phyloP scores from a whole-genome alignment of 164 flowering plant species.

The Vitis vinifera region DNA sequence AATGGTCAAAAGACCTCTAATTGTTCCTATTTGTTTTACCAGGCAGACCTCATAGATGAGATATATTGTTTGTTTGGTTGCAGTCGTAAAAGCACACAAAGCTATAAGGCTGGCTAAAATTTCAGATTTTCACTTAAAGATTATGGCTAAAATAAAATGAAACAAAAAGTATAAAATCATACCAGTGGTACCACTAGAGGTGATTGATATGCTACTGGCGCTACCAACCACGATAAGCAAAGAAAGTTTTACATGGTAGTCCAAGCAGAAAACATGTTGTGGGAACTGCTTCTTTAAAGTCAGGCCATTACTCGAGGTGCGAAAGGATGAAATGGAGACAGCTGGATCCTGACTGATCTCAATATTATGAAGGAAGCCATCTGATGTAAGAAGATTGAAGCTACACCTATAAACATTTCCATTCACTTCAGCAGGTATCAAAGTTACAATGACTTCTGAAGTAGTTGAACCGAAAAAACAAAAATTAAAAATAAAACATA shows the following conservation, averaged over 20 bases:
- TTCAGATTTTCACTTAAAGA: not conserved
- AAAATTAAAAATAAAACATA: not conserved
- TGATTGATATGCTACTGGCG: conserved; percentile 21
- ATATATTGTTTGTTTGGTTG: too few species aligned
- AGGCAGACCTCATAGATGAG: too few species aligned
- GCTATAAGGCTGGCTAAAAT: too few species aligned
- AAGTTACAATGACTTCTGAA: not conserved
- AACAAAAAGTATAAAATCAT: conserved; percentile 13
- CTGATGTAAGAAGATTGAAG: conserved; percentile 69
- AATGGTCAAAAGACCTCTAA: too few species aligned
- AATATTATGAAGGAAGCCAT: conserved; percentile 69
- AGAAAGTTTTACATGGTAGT: conserved; percentile 51
- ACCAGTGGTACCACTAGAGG: conserved; percentile 43
- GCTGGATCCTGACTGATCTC: conserved; percentile 64
- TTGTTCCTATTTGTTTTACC: too few species aligned
- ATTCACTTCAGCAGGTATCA: conserved; percentile 10
- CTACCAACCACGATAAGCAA: conserved; percentile 60
- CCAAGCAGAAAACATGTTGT: conserved; percentile 51
- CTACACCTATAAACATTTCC: conserved; percentile 53
- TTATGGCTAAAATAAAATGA: not conserved
- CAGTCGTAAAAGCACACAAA: too few species aligned
- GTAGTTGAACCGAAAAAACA: not conserved
- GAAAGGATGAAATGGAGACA: conserved; percentile 38
- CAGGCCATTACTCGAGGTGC: conserved; percentile 24
- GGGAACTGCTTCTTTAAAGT: conserved; percentile 41